phyloP scores from a whole-genome alignment of 164 flowering plant species.

The Magnolia officinalis region DNA sequence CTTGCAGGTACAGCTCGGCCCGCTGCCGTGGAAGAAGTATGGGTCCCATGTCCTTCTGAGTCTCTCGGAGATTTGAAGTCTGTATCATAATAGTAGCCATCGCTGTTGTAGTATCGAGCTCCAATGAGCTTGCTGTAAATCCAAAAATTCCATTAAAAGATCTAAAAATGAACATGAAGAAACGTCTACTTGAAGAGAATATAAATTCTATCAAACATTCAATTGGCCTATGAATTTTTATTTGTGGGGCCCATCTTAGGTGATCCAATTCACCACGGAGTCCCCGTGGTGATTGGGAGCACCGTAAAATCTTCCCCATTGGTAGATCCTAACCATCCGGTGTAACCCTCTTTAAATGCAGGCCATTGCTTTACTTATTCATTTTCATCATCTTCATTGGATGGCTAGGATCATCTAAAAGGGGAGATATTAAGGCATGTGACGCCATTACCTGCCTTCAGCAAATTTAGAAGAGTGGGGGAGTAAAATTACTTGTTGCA shows the following conservation, averaged over 20 bases:
- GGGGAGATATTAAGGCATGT: not conserved
- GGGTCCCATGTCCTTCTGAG: slow-evolving; percentile 20
- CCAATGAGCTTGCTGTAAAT: slow-evolving; percentile 34
- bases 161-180: not conserved
- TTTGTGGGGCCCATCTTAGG: too few relatives aligned
- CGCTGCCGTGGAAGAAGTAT: slow-evolving; percentile 27
- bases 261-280: too few relatives aligned
- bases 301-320: too few relatives aligned
- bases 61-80: slow-evolving; percentile 23
- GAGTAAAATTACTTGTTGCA: slow-evolving; percentile 58
- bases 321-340: too few relatives aligned
- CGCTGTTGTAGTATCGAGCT: slow-evolving; percentile 26
- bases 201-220: not conserved
- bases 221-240: too few relatives aligned
- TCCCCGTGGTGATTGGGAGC: too few relatives aligned
- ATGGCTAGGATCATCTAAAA: too few relatives aligned
- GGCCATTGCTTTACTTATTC: too few relatives aligned
- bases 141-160: not conserved
- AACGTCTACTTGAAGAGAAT: not conserved
- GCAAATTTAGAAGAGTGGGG: not conserved
- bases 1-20: slow-evolving; percentile 17
- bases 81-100: not conserved
- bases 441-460: not conserved
- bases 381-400: too few relatives aligned
- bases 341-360: too few relatives aligned